Evolutionary conservation across 768 basidiomycete genomes (phyloP).

Genomic region (Amanita inopinata): DNA sequence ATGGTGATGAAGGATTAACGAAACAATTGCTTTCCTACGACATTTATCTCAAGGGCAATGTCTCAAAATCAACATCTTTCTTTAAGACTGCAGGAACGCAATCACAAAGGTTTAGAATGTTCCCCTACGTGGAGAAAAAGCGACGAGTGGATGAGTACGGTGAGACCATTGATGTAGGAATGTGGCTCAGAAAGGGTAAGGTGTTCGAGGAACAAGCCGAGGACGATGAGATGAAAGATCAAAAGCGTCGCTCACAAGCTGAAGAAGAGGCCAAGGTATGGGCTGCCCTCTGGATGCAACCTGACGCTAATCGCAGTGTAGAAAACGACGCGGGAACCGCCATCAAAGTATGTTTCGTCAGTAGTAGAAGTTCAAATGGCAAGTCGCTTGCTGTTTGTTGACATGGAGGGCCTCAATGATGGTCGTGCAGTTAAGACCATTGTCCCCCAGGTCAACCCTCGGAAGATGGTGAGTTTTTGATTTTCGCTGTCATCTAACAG

Average conservation of each 20-base stretch:
- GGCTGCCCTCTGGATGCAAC: constrained; percentile 5
- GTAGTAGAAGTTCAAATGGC: constrained; percentile 70
- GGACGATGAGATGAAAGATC: constrained; percentile 71
- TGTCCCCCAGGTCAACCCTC: constrained; percentile 90
- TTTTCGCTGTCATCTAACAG: not conserved
- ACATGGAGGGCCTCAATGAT: constrained; percentile 95
- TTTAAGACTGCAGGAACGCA: constrained; percentile 72
- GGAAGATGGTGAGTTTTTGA: constrained; percentile 67
- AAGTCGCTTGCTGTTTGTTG: constrained; percentile 84
- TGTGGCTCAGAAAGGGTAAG: constrained; percentile 91
- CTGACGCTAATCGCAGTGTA: constrained; percentile 18
- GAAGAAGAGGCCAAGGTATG: constrained; percentile 78
- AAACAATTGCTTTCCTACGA: constrained; percentile 82
- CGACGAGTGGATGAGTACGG: constrained; percentile 92
- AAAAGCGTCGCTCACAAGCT: constrained; percentile 49
- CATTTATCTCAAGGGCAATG: constrained; percentile 96
- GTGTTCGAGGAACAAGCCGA: constrained; percentile 86
- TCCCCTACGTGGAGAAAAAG: constrained; percentile 91
- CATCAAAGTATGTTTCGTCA: constrained; percentile 82
- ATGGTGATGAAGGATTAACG: constrained; percentile 66
- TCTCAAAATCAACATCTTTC: constrained; percentile 76
- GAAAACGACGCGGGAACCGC: constrained; percentile 74
- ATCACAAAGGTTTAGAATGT: constrained; percentile 87
- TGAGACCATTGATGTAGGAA: constrained; percentile 88
- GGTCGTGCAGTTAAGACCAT: constrained; percentile 96